A percentile compares a stretch with the other conserved stretches of the same genome.
Evolutionary conservation across 2,329 filamentous ascomycete species (phyloP).

Genomic region (Calonectria pauciramosa): DNA sequence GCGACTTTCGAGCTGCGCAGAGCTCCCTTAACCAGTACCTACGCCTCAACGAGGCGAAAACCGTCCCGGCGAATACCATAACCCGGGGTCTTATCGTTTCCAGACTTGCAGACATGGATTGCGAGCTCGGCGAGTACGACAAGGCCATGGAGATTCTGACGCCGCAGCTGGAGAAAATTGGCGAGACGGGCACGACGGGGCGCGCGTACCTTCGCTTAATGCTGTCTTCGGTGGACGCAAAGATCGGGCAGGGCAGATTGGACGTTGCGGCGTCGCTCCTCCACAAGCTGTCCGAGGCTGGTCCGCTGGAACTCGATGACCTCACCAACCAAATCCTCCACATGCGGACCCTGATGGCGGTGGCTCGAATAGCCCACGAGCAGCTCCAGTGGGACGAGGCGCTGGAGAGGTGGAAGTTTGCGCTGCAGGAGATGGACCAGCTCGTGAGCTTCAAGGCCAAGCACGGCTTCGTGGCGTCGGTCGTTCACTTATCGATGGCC

Average conservation of each 20-base stretch:
- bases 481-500: constrained; percentile 46
- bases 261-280: constrained; percentile 32
- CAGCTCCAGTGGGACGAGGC: constrained; percentile 31
- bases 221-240: constrained; percentile 43
- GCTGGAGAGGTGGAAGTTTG: constrained; percentile 37
- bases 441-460: constrained; percentile 39
- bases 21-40: constrained; percentile 50
- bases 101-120: constrained; percentile 47
- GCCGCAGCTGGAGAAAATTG: constrained; percentile 37
- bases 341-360: constrained; percentile 46
- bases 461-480: constrained; percentile 41
- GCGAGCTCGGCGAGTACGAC: constrained; percentile 44
- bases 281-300: constrained; percentile 15
- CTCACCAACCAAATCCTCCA: constrained; percentile 49
- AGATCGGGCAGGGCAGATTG: constrained; percentile 38
- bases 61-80: constrained; percentile 39
- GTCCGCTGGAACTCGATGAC: constrained; percentile 45
- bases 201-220: constrained; percentile 43
- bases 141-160: constrained; percentile 40
- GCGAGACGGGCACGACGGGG: constrained; percentile 30
- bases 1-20: constrained; percentile 46
- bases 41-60: constrained; percentile 40
- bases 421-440: constrained; percentile 33
- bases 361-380: constrained; percentile 43
- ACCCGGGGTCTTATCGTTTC: constrained; percentile 45